Evolutionary conservation across 257 asterid genomes (phyloP).

Genomic region (Rehmannia glutinosa): DNA sequence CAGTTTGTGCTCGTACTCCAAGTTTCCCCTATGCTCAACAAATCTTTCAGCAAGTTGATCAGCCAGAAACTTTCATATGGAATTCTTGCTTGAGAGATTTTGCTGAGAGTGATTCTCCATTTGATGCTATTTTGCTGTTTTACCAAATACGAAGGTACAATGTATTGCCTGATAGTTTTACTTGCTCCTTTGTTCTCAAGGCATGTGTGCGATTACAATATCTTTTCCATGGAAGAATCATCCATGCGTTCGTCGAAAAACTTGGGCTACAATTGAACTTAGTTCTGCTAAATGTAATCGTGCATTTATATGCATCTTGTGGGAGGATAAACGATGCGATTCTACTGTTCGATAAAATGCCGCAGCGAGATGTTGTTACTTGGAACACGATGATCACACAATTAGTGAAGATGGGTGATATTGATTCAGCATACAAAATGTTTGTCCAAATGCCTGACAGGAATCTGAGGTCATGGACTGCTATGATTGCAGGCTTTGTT

Average conservation of each 20-base stretch:
- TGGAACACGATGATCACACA: conserved; percentile 74
- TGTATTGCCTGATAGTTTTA: conserved; percentile 41
- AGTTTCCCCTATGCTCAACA: conserved; percentile 48
- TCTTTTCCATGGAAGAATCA: conserved; percentile 37
- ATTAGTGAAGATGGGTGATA: conserved; percentile 41
- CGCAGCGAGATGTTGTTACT: conserved; percentile 48
- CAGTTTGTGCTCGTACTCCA: conserved; percentile 59
- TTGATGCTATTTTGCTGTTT: conserved; percentile 51
- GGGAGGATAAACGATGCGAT: conserved; percentile 38
- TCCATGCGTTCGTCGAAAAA: conserved; percentile 46
- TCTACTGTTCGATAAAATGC: conserved; percentile 51
- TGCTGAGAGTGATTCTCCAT: conserved; percentile 45
- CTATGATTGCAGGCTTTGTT: conserved; percentile 58
- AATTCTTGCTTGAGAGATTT: conserved; percentile 48
- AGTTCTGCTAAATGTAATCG: conserved; percentile 40
- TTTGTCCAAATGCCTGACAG: conserved; percentile 52
- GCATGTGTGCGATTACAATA: conserved; percentile 41
- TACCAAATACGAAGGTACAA: conserved; percentile 38
- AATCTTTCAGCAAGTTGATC: conserved; percentile 25
- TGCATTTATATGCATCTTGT: conserved; percentile 54
- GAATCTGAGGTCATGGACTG: conserved; percentile 71
- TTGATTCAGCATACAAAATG: conserved; percentile 42
- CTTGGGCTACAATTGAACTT: conserved; percentile 44
- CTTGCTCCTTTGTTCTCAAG: conserved; percentile 61
- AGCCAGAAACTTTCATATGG: conserved; percentile 35